Percentiles rank a stretch among this genome's conserved stretches.
Conservation (phyloP, 2,329 filamentous ascomycete species). For the Gnomoniopsis sp. region DNA sequence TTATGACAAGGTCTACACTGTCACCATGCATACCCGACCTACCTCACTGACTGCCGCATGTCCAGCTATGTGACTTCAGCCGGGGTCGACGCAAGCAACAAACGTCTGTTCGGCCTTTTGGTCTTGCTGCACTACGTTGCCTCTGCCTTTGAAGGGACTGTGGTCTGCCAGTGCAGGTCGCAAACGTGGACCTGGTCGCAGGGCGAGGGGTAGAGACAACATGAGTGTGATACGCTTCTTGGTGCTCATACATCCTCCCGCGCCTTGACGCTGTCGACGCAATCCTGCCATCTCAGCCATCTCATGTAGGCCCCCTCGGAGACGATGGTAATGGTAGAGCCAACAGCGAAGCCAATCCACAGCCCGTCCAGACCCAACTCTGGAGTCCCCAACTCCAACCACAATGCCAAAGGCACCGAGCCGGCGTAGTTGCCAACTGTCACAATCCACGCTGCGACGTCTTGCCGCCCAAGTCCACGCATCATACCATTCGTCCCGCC, state of each 20-base stretch:
- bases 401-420: conserved; percentile 35
- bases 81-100: no score
- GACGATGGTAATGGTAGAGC: conserved; percentile 29
- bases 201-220: no score
- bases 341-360: conserved; percentile 33
- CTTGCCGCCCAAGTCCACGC: conserved; percentile 36
- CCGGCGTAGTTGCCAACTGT: conserved; percentile 34
- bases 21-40: no score
- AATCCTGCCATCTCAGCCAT: conserved; percentile 12
- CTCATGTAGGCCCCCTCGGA: conserved; percentile 33
- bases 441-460: conserved; percentile 33
- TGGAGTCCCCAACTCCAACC: conserved; percentile 33
- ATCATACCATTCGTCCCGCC: conserved; percentile 35
- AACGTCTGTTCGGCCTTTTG: no score
- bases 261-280: conserved; percentile 13
- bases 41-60: no score
- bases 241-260: conserved; percentile 10
- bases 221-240: no score
- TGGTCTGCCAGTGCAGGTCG: no score
- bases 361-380: conserved; percentile 30
- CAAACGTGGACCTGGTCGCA: no score
- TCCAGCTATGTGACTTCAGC: no score
- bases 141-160: no score
- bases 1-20: no score
- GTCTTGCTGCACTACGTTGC: no score